These are phyloP conservation scores for Moricandia moricandioides DNA, from an alignment of 345 rosid species.

Conservation along the genomic window DNA sequence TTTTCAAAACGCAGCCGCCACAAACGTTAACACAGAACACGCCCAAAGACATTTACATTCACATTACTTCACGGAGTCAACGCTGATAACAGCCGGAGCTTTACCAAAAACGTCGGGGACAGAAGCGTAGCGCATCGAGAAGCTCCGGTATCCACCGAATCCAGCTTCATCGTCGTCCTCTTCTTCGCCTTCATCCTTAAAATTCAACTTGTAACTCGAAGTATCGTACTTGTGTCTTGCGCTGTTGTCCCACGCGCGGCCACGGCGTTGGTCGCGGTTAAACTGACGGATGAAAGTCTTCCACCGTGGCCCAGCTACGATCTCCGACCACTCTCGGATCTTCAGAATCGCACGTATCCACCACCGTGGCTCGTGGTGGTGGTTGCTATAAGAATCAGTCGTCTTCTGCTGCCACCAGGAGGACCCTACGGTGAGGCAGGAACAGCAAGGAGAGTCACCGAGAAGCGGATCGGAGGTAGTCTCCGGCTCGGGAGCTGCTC, in stretches of 20 bases:
- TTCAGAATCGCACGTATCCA: conserved; percentile 54
- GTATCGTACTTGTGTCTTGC: conserved; percentile 36
- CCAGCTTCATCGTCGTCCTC: conserved; percentile 32
- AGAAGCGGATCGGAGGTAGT: conserved; percentile 28
- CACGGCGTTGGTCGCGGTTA: conserved; percentile 46
- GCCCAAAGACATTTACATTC: neutral
- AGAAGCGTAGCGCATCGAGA: conserved; percentile 58
- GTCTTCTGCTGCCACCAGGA: conserved; percentile 53
- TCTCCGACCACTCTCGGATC: conserved; percentile 84
- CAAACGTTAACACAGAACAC: neutral
- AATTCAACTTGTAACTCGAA: conserved; percentile 65
- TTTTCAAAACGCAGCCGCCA: conserved; percentile 15
- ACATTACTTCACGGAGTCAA: conserved; percentile 2
- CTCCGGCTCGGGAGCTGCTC: conserved; percentile 20
- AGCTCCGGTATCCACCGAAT: conserved; percentile 42
- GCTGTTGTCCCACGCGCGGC: conserved; percentile 4
- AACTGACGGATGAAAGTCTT: conserved; percentile 80
- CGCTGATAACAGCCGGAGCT: neutral
- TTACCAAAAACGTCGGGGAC: conserved; percentile 32
- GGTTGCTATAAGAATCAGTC: conserved; percentile 29
- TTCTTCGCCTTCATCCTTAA: conserved; percentile 53
- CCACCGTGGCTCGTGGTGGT: conserved; percentile 32
- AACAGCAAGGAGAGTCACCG: conserved; percentile 39
- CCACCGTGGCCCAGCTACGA: conserved; percentile 86
- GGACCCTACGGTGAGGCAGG: conserved; percentile 39